Evolutionary conservation across 169 alveolate genomes (phyloP).

Genomic region (Eimeria falciformis): DNA sequence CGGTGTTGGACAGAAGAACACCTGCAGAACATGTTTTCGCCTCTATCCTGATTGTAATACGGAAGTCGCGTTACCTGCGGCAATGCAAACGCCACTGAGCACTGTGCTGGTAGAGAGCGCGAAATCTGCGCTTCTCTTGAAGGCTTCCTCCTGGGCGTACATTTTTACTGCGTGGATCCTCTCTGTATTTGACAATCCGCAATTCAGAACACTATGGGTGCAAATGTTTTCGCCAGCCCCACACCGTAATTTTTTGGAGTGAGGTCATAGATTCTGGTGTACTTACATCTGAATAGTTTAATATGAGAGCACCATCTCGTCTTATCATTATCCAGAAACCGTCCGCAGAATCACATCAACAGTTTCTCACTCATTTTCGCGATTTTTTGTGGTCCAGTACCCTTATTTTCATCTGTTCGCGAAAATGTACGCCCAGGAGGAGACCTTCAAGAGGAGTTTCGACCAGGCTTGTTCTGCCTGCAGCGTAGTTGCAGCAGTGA

Average conservation of each 20-base stretch:
- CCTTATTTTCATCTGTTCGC: conserved; percentile 20
- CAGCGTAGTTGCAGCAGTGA: conserved; percentile 67
- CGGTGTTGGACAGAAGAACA: conserved; percentile 51
- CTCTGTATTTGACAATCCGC: neutral
- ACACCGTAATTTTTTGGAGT: neutral
- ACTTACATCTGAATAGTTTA: conserved; percentile 42
- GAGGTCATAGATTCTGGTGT: conserved; percentile 1
- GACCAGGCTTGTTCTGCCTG: conserved; percentile 64
- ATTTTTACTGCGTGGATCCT: neutral
- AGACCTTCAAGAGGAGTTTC: conserved; percentile 46
- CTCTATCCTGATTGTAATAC: neutral
- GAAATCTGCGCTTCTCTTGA: conserved; percentile 71
- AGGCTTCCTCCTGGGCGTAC: conserved; percentile 74
- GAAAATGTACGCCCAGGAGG: conserved; percentile 73
- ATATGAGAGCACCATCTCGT: neutral
- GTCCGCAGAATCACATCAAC: conserved; percentile 55
- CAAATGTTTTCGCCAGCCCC: neutral
- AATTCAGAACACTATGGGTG: conserved; percentile 32
- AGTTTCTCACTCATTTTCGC: conserved; percentile 60
- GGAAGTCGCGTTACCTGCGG: conserved; percentile 5
- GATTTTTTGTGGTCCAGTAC: conserved; percentile 44
- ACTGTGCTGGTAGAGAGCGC: conserved; percentile 60
- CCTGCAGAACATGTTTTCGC: neutral
- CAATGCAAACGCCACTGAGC: conserved; percentile 67
- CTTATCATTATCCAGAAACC: conserved; percentile 48